A percentile compares a stretch with the other conserved stretches of the same genome.
Conservation (phyloP, 2,329 filamentous ascomycete genomes). For the Hypomyces perniciosus region DNA sequence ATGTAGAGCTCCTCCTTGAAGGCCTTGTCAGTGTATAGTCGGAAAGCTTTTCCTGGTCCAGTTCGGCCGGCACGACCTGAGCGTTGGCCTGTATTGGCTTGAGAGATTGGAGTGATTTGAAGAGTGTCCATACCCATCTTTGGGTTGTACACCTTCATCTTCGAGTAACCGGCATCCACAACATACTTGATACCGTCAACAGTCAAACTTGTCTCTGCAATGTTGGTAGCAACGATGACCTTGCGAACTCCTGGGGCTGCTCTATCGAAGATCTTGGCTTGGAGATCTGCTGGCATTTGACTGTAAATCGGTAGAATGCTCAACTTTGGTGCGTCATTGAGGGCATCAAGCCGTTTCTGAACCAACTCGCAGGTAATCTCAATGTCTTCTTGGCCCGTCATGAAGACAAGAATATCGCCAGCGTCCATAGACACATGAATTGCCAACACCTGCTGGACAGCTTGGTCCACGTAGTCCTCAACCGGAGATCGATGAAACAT, state of each 20-base stretch:
- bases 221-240: constrained; percentile 97
- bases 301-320: constrained; percentile 97
- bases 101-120: constrained; percentile 94
- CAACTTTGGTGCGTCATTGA: constrained; percentile 92
- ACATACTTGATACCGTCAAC: constrained; percentile 99
- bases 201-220: constrained; percentile 94
- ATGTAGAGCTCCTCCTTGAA: constrained; percentile 96
- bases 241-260: constrained; percentile 88
- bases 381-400: constrained; percentile 99
- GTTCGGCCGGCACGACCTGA: constrained; percentile 91
- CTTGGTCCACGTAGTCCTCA: constrained; percentile 95
- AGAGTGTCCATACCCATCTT: constrained; percentile 99
- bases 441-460: constrained; percentile 89
- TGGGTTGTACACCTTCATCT: constrained; percentile 97
- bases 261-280: constrained; percentile 95
- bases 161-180: constrained; percentile 91
- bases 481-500: constrained; percentile 93
- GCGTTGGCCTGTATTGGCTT: constrained; percentile 90
- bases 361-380: constrained; percentile 93
- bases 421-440: constrained; percentile 93
- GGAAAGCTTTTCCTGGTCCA: constrained; percentile 90
- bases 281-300: constrained; percentile 97
- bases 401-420: constrained; percentile 95
- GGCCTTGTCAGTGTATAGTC: constrained; percentile 87
- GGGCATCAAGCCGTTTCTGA: constrained; percentile 75